phyloP scores from a whole-genome alignment of 768 basidiomycete genomes.

The Macrolepiota dolichaula region DNA sequence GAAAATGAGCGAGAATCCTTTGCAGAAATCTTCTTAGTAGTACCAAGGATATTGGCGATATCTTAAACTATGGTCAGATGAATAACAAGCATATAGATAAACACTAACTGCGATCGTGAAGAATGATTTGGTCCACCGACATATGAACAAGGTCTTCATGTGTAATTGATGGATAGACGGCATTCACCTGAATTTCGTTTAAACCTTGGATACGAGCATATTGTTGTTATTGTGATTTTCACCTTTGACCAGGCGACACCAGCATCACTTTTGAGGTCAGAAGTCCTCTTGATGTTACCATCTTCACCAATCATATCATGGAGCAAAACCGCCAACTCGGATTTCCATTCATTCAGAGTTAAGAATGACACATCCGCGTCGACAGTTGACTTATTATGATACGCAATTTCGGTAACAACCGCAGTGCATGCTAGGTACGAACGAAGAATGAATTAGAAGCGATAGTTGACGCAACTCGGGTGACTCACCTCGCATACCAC shows the following conservation, averaged over 20 bases:
- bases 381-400: conserved; percentile 52
- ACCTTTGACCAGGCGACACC: conserved; percentile 65
- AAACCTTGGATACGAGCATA: neutral
- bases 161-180: conserved; percentile 52
- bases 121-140: conserved; percentile 49
- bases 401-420: conserved; percentile 58
- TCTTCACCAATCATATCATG: conserved; percentile 60
- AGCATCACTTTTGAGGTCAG: conserved; percentile 55
- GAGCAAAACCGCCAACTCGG: conserved; percentile 51
- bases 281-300: conserved; percentile 47
- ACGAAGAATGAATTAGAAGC: neutral
- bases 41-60: conserved; percentile 45
- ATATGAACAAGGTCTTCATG: conserved; percentile 47
- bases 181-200: conserved; percentile 44
- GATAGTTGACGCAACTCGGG: neutral
- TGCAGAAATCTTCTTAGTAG: conserved; percentile 48
- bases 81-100: neutral
- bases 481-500: conserved; percentile 55
- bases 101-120: conserved; percentile 40
- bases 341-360: conserved; percentile 51
- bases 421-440: conserved; percentile 55
- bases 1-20: conserved; percentile 50
- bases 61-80: conserved; percentile 23
- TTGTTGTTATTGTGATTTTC: neutral
- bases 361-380: conserved; percentile 61